Evolutionary conservation across 2,329 filamentous ascomycete genomes (phyloP).

Genomic region (Dothistroma septosporum): DNA sequence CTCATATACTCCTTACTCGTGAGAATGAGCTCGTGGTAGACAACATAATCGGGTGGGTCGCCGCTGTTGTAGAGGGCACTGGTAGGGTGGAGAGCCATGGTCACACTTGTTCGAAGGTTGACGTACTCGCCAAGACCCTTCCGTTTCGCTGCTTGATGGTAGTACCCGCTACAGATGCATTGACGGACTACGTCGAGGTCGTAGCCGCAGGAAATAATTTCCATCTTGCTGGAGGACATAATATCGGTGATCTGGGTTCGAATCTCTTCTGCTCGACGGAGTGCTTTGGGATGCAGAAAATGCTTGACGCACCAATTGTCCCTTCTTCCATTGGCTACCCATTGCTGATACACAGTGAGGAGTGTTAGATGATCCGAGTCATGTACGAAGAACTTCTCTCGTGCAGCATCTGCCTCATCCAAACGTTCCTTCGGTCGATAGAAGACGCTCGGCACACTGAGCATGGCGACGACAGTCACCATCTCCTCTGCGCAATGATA

Average conservation of each 20-base stretch:
- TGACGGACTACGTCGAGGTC: constrained; percentile 96
- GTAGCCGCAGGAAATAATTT: constrained; percentile 80
- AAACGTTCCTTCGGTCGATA: constrained; percentile 95
- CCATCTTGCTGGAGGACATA: constrained; percentile 90
- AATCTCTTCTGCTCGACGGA: constrained; percentile 88
- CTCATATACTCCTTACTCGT: constrained; percentile 98
- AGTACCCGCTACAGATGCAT: constrained; percentile 96
- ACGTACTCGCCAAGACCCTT: constrained; percentile 97
- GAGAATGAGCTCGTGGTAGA: constrained; percentile 96
- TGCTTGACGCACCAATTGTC: constrained; percentile 92
- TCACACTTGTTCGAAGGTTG: constrained; percentile 90
- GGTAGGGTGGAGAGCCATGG: constrained; percentile 90
- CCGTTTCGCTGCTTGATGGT: constrained; percentile 93
- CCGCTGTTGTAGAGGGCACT: constrained; percentile 88
- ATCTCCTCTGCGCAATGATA: constrained; percentile 97
- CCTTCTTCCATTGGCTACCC: constrained; percentile 83
- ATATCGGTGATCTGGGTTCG: constrained; percentile 91
- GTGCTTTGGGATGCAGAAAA: constrained; percentile 91
- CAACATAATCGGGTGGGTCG: constrained; percentile 91
- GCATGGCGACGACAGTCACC: constrained; percentile 96
- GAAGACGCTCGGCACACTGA: constrained; percentile 93
- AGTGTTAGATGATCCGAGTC: constrained; percentile 96
- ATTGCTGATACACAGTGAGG: constrained; percentile 91
- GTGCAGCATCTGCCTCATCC: constrained; percentile 90
- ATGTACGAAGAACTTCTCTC: constrained; percentile 97